Evolutionary conservation across 768 basidiomycete species (phyloP).

Genomic region (Lactarius trivialis): DNA sequence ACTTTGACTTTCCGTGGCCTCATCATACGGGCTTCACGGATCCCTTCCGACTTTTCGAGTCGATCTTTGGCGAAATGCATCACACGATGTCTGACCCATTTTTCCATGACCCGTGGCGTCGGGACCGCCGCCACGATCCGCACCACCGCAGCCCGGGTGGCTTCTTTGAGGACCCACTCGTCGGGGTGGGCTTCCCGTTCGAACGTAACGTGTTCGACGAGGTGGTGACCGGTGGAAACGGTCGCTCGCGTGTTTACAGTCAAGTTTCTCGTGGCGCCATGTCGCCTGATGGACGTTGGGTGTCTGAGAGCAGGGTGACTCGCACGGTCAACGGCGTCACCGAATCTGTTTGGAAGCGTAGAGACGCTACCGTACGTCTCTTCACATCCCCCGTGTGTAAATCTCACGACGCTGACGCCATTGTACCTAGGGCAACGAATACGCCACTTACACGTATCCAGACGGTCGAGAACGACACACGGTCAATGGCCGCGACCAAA

Average conservation of each 20-base stretch:
- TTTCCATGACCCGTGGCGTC: constrained; percentile 25
- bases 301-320: constrained; percentile 50
- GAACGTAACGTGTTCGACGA: constrained; percentile 18
- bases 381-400: background rate
- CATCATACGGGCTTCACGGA: constrained; percentile 55
- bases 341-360: constrained; percentile 46
- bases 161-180: constrained; percentile 16
- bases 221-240: constrained; percentile 10
- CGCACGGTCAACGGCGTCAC: constrained; percentile 63
- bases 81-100: constrained; percentile 32
- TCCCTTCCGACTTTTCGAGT: constrained; percentile 68
- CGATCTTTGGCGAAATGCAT: constrained; percentile 46
- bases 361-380: constrained; percentile 50
- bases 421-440: constrained; percentile 60
- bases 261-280: constrained; percentile 27
- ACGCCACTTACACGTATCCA: constrained; percentile 55
- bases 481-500: constrained; percentile 58
- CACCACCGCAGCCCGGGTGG: background rate
- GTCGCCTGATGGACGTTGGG: constrained; percentile 37
- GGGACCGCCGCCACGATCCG: background rate
- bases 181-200: constrained; percentile 11
- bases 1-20: constrained; percentile 33
- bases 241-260: constrained; percentile 24
- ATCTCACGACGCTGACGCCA: constrained; percentile 15
- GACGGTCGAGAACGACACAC: constrained; percentile 62